Evolutionary conservation across 306 rosid genomes (phyloP), one percentile per base, ranked within the genome.

Genomic region (Abrus pulchellus): DNA sequence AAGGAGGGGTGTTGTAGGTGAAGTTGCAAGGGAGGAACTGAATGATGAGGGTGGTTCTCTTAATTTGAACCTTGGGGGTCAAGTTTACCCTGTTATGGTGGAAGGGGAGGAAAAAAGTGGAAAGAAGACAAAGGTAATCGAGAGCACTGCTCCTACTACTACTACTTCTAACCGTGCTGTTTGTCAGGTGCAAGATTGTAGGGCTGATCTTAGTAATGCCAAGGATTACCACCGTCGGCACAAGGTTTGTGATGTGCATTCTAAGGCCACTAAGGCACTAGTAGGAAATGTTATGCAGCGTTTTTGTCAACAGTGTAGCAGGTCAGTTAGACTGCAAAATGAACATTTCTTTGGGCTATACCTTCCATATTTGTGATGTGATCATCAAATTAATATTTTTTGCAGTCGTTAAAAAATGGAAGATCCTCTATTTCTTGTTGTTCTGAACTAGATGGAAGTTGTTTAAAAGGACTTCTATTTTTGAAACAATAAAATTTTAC

Each of bases 261-360:
- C 98, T 53, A 94, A 92, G 84, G 96, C 96, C 20, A 83, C 80
- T 63, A 85, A 75, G 80, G 98, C 98, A 32, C 87, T 80, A 36
- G 98, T 94, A 52, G 97, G 90, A 48, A 89, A 76, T 74, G 87
- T 86, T 75, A 75, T 92, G 98, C 97, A 94, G 90, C 87, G 98
- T 68, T 94, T 94, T 73, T 92, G 98, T 87, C 98, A 94, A 59
- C 98, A 94, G 85, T 94, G 98, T 79, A 94, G 98, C 92, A 89
- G 98, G 98, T 94, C 32, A 85, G 90, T 83, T 76, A 48, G 73
- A 55, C 81, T 75, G 3, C 72, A 7, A 40, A 48, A 20, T 64
- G 48, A 27, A 71, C 1, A 12, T 57, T 77, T 52, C 55, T 68
- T 72, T 8, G 74, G 49, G 55, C 4, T 14, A 4, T 54, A 59